A percentile compares a stretch with the other conserved stretches of the same genome.
These are phyloP conservation scores for Choiromyces venosus DNA, from an alignment of 495 filamentous ascomycete species.

Conservation along the genomic window DNA sequence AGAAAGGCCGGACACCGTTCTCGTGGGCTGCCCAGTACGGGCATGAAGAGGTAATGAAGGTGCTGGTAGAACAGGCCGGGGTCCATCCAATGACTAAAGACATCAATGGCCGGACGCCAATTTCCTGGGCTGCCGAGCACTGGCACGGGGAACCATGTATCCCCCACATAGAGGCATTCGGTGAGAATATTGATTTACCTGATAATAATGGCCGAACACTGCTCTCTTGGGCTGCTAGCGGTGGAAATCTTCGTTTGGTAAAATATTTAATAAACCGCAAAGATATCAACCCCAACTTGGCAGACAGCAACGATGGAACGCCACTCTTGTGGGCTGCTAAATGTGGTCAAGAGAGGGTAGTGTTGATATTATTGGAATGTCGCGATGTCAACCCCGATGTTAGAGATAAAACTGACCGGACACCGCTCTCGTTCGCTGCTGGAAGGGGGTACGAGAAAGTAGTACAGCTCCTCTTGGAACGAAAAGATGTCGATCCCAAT, in stretches of 20 bases:
- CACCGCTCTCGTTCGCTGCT: conserved; percentile 30
- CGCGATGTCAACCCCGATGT: conserved; percentile 18
- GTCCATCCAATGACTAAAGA: conserved; percentile 26
- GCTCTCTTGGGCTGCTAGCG: conserved; percentile 28
- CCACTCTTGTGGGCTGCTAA: conserved; percentile 23
- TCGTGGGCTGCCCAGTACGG: conserved; percentile 26
- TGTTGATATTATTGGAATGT: conserved; percentile 16
- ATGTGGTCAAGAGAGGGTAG: conserved; percentile 16
- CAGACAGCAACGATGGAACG: conserved; percentile 14
- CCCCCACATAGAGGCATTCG: neutral
- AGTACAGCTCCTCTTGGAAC: conserved; percentile 35
- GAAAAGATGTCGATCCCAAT: conserved; percentile 19
- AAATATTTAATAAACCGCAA: conserved; percentile 1
- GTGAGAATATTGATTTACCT: conserved; percentile 16
- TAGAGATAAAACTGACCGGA: conserved; percentile 14
- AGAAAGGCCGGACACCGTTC: conserved; percentile 23
- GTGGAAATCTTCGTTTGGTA: conserved; percentile 18
- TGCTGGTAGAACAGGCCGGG: conserved; percentile 25
- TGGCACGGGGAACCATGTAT: conserved; percentile 6
- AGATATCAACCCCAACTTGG: conserved; percentile 13
- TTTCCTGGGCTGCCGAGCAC: conserved; percentile 22
- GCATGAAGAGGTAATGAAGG: conserved; percentile 28
- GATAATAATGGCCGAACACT: conserved; percentile 36
- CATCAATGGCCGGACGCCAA: conserved; percentile 15
- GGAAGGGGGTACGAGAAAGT: conserved; percentile 22